Conservation (phyloP, 352 stramenopile genomes). For the Phytophthora pluvialis region DNA sequence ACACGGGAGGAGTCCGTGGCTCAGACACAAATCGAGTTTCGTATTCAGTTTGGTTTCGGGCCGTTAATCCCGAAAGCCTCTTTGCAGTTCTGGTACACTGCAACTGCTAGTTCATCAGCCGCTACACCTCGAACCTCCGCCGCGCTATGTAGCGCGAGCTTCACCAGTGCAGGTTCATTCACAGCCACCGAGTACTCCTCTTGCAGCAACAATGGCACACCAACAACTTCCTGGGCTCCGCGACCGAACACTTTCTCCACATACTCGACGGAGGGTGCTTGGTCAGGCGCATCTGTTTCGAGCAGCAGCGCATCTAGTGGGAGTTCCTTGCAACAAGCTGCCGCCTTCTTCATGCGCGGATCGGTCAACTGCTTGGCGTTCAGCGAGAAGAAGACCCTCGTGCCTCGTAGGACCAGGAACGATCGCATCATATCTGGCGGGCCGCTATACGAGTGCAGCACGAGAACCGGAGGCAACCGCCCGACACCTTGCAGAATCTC, state of each 20-base stretch:
- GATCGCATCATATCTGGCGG: constrained; percentile 57
- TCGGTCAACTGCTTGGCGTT: constrained; percentile 73
- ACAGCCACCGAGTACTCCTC: constrained; percentile 21
- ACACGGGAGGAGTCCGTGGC: background rate
- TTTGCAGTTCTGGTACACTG: constrained; percentile 49
- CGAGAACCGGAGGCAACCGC: constrained; percentile 51
- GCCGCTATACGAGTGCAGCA: constrained; percentile 78
- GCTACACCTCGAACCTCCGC: constrained; percentile 45
- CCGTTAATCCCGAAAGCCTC: constrained; percentile 43
- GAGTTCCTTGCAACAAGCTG: constrained; percentile 43
- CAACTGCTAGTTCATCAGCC: constrained; percentile 40
- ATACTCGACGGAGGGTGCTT: constrained; percentile 42
- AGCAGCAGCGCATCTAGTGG: constrained; percentile 61
- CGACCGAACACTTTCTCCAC: constrained; percentile 21
- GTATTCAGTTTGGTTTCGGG: constrained; percentile 9
- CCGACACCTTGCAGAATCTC: constrained; percentile 47
- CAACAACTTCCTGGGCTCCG: background rate
- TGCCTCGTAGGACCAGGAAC: constrained; percentile 50
- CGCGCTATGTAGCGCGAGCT: constrained; percentile 50
- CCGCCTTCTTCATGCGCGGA: constrained; percentile 44
- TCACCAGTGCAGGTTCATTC: constrained; percentile 65
- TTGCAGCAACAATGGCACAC: constrained; percentile 26
- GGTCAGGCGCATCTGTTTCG: constrained; percentile 80
- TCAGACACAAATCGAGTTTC: constrained; percentile 8
- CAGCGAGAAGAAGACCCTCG: constrained; percentile 76